Conservation (phyloP, 176 grass and related monocot genomes). For the Hsuehochloa calcarea region DNA sequence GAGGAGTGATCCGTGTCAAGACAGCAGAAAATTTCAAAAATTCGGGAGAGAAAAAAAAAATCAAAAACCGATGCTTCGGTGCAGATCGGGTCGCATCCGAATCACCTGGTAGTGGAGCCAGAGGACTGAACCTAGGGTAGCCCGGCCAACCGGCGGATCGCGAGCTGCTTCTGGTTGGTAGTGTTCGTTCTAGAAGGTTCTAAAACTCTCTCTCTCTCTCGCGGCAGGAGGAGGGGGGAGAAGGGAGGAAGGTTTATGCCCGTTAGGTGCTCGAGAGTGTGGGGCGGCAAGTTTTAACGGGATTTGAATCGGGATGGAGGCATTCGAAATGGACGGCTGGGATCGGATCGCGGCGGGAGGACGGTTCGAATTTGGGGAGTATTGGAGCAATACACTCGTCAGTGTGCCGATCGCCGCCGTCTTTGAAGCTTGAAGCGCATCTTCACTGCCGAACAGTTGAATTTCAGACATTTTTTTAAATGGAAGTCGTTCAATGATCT, state of each 20-base stretch:
- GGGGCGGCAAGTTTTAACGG: neutral
- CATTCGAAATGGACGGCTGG: slow-evolving; percentile 39
- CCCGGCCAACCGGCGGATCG: neutral
- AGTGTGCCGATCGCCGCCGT: no score
- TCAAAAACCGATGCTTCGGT: neutral
- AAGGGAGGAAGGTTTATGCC: neutral
- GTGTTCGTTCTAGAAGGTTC: slow-evolving; percentile 27
- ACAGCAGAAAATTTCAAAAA: slow-evolving; percentile 18
- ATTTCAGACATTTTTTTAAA: no score
- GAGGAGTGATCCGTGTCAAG: neutral
- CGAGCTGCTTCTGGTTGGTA: neutral
- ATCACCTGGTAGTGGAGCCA: neutral
- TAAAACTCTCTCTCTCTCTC: neutral
- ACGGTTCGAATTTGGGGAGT: slow-evolving; percentile 36
- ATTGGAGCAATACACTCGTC: no score
- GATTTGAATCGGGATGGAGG: slow-evolving; percentile 33
- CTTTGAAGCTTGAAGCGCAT: no score
- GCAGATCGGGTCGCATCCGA: neutral
- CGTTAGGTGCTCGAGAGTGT: neutral
- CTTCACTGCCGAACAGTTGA: no score
- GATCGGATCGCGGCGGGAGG: slow-evolving; percentile 20
- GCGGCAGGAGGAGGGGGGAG: neutral
- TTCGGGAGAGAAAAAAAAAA: neutral
- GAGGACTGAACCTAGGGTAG: neutral
- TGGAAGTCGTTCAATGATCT: no score